phyloP scores from a whole-genome alignment of 2,329 filamentous ascomycete species.

The Chaetomiaceae sp. region DNA sequence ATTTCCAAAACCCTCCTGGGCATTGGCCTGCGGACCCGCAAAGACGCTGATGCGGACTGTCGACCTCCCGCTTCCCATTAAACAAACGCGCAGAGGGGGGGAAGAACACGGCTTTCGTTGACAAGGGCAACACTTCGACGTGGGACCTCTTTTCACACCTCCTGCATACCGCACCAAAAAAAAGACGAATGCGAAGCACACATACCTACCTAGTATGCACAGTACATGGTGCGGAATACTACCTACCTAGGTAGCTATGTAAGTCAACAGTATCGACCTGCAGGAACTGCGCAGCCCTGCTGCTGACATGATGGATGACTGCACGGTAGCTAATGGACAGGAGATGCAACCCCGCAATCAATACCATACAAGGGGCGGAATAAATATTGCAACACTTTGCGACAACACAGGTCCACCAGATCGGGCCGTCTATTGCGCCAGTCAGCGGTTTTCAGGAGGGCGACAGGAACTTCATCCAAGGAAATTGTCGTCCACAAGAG shows the following conservation, averaged over 20 bases:
- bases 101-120: too few relatives aligned
- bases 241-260: too few relatives aligned
- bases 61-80: not conserved
- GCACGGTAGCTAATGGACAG: not conserved
- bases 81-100: not conserved
- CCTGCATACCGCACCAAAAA: too few relatives aligned
- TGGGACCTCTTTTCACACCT: too few relatives aligned
- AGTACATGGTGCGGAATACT: not conserved
- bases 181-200: too few relatives aligned
- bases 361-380: not conserved
- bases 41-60: too few relatives aligned
- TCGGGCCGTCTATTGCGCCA: constrained; percentile 3
- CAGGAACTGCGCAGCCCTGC: not conserved
- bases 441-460: too few relatives aligned
- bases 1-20: too few relatives aligned
- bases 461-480: not conserved
- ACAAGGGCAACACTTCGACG: too few relatives aligned
- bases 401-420: not conserved
- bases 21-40: too few relatives aligned
- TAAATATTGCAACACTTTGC: constrained; percentile 6
- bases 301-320: constrained; percentile 1
- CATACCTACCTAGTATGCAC: too few relatives aligned
- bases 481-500: too few relatives aligned
- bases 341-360: constrained; percentile 6
- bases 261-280: not conserved